phyloP scores from a whole-genome alignment of 2,329 filamentous ascomycete genomes.

The Colletotrichum nymphaeae region DNA sequence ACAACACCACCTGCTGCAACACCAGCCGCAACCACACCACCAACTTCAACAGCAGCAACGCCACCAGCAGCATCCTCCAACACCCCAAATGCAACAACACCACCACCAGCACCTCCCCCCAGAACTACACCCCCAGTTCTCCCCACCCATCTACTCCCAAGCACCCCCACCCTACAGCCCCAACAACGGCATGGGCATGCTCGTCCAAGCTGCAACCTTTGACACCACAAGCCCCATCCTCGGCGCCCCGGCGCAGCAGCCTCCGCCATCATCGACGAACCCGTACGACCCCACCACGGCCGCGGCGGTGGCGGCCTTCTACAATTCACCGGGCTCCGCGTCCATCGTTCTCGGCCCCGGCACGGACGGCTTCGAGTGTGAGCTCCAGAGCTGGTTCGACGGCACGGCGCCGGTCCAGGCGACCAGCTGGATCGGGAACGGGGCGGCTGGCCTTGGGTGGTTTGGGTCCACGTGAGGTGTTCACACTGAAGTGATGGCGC shows the following conservation, averaged over 20 bases:
- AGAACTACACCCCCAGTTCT: slow-evolving; percentile 33
- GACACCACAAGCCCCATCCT: slow-evolving; percentile 43
- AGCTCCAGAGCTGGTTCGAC: slow-evolving; percentile 49
- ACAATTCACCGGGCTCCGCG: slow-evolving; percentile 37
- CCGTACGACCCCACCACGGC: slow-evolving; percentile 39
- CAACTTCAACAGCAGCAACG: slow-evolving; percentile 27
- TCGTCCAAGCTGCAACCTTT: slow-evolving; percentile 52
- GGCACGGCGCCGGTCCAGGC: slow-evolving; percentile 28
- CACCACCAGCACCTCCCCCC: slow-evolving; percentile 3
- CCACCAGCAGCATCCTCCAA: background rate
- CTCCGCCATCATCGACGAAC: slow-evolving; percentile 15
- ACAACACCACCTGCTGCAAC: slow-evolving; percentile 20
- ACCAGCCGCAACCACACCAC: background rate
- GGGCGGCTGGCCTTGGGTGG: slow-evolving; percentile 30
- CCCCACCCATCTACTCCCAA: slow-evolving; percentile 35
- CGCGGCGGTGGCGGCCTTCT: slow-evolving; percentile 21
- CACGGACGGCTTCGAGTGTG: slow-evolving; percentile 59
- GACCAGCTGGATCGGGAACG: slow-evolving; percentile 32
- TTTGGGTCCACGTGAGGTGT: slow-evolving; percentile 7
- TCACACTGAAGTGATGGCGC: background rate
- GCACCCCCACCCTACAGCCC: slow-evolving; percentile 37
- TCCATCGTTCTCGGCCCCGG: slow-evolving; percentile 44
- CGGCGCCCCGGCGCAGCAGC: background rate
- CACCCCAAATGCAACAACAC: slow-evolving; percentile 33
- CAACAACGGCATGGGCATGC: slow-evolving; percentile 52